Percentiles rank a stretch among this genome's conserved stretches.
Conservation (phyloP, 108 stramenopile species). For the Nitzschia sp. region DNA sequence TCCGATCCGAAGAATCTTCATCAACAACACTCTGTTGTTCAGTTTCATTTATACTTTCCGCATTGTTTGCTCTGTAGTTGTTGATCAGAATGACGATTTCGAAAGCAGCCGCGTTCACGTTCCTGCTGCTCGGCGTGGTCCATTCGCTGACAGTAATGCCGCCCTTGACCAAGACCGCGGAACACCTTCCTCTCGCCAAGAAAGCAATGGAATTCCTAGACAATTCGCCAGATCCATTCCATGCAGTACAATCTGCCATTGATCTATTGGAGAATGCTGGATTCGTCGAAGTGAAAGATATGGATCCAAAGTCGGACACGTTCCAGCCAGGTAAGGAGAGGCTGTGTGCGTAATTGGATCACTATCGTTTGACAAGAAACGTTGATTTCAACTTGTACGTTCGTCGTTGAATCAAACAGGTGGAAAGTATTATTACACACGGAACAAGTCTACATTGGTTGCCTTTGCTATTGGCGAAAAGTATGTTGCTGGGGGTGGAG, state of each 20-base stretch:
- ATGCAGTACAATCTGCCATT: slow-evolving; percentile 66
- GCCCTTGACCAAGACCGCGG: slow-evolving; percentile 33
- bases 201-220: slow-evolving; percentile 77
- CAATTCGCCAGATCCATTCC: slow-evolving; percentile 77
- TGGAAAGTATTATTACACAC: slow-evolving; percentile 93
- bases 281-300: slow-evolving; percentile 64
- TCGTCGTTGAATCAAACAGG: slow-evolving; percentile 35
- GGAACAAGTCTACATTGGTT: slow-evolving; percentile 90
- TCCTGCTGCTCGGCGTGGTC: background rate
- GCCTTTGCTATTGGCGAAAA: slow-evolving; percentile 91
- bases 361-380: too few species aligned
- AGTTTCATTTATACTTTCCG: too few species aligned
- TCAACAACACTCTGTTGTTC: too few species aligned
- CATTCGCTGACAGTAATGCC: slow-evolving; percentile 26
- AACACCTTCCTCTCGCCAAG: slow-evolving; percentile 63
- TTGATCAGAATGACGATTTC: too few species aligned
- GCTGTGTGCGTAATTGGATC: too few species aligned
- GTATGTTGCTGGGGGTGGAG: slow-evolving; percentile 49
- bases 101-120: too few species aligned
- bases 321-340: slow-evolving; percentile 20
- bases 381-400: too few species aligned
- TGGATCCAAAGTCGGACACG: slow-evolving; percentile 10
- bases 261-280: slow-evolving; percentile 55
- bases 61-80: too few species aligned
- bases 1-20: too few species aligned